Base-by-base conservation (phyloP, 2,329 filamentous ascomycete genomes). In the Dothistroma pini region DNA sequence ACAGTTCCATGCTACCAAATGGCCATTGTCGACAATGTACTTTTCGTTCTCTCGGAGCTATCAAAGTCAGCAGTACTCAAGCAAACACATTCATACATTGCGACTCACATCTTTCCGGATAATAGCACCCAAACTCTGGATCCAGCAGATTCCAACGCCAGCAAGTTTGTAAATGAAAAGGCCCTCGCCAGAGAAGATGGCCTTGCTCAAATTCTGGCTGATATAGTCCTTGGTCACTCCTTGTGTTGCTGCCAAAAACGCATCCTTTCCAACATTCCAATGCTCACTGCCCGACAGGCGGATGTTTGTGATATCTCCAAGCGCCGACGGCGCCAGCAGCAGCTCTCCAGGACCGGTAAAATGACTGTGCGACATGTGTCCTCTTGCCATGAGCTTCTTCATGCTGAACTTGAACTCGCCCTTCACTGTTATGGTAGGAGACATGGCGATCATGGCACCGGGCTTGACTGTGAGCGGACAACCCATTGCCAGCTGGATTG, bases 391-490 rank as follows among this genome's bases (percentile, higher is more conserved):
- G n/a, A 96, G 80, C 78, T 97, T 97, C 78, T 96, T 97, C 78
- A 96, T 81, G 61, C 86, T 89, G 76, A 99, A 96, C 65, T 93
- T 95, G 67, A 96, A 76, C 48, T 82, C 82, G 58, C 95, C 95
- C 76, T 89, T 90, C 52, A 97, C 84, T 0, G 89, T 93, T 57
- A 99, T 84, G 9, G 89, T 89, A 1, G 91, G 89, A 2, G 90
- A 92, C 95, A 97, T 99, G 72, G 91, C 90, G 69, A 99, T 91
- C 92, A 99, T 95, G 59, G 87, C 84, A 14, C 93, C 91, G 19
- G 95, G 92, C 73, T 91, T 95, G 2, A 86, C 91, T 22, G 81
- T 82, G 56, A 97, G 76, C 0, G 93, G 93, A 70, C 91, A 96
- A 2, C 92, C 92, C 74, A 95, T 89, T 12, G 93, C 93, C 51